Evolutionary conservation across 495 filamentous ascomycete species (phyloP).

Genomic region (Tuber indicum): DNA sequence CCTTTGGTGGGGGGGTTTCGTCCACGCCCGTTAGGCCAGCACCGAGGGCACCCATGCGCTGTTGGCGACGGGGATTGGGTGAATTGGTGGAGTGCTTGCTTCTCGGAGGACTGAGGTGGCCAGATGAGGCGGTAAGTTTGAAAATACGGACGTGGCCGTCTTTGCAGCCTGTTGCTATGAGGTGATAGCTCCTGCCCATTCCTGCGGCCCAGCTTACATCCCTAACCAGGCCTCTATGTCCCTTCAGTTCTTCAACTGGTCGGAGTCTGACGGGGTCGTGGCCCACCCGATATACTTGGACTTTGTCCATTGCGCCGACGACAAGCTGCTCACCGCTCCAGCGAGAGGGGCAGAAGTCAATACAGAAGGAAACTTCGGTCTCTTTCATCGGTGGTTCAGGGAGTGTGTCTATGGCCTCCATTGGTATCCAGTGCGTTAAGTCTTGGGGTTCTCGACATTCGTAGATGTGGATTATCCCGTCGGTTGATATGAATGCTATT

Average conservation of each 20-base stretch:
- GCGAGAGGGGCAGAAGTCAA: constrained; percentile 70
- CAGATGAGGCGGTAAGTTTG: constrained; percentile 55
- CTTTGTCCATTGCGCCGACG: constrained; percentile 73
- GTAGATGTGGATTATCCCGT: constrained; percentile 70
- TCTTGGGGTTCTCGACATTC: constrained; percentile 85
- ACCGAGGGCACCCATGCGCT: constrained; percentile 43
- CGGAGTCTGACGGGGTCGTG: constrained; percentile 54
- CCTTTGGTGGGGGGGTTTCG: constrained; percentile 16
- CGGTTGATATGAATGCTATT: constrained; percentile 73
- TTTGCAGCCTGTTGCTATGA: constrained; percentile 85
- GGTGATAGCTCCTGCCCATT: constrained; percentile 75
- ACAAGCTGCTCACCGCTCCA: constrained; percentile 60
- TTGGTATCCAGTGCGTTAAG: constrained; percentile 63
- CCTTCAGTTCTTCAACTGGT: constrained; percentile 63
- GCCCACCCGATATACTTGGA: constrained; percentile 66
- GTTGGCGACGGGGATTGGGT: constrained; percentile 17
- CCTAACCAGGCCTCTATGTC: constrained; percentile 69
- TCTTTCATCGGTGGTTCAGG: constrained; percentile 55
- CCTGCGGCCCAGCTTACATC: constrained; percentile 91
- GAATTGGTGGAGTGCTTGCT: constrained; percentile 27
- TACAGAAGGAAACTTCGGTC: constrained; percentile 77
- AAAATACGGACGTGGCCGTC: constrained; percentile 85
- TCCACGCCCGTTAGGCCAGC: constrained; percentile 46
- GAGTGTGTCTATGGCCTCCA: constrained; percentile 65
- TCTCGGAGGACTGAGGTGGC: constrained; percentile 17